These are phyloP conservation scores for Rhinocladiella similis DNA, from an alignment of 2,329 filamentous ascomycete genomes.

Conservation along the genomic window DNA sequence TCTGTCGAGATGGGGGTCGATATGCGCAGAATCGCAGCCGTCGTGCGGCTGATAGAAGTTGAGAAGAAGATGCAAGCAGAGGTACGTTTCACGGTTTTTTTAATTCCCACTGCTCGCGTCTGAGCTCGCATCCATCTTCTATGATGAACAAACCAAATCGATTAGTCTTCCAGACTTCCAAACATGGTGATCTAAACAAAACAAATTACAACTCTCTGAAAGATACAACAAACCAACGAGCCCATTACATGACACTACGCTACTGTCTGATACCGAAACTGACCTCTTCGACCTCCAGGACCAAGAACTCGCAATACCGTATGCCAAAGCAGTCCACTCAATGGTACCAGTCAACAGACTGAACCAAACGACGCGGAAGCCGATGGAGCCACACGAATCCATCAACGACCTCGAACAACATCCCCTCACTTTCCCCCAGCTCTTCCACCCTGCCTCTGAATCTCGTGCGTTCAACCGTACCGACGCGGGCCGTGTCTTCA, in stretches of 20 bases:
- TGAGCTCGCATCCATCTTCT: constrained; percentile 4
- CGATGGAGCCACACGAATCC: constrained; percentile 53
- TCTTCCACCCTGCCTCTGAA: constrained; percentile 65
- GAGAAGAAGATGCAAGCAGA: constrained; percentile 75
- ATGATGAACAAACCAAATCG: constrained; percentile 77
- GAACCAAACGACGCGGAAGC: constrained; percentile 37
- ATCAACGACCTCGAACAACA: constrained; percentile 66
- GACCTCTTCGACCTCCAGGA: constrained; percentile 52
- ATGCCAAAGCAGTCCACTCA: constrained; percentile 70
- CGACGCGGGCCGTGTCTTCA: constrained; percentile 65
- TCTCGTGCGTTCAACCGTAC: constrained; percentile 64
- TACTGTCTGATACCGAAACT: neutral
- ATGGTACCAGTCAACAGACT: constrained; percentile 76
- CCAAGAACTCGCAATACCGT: constrained; percentile 73
- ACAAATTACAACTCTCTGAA: constrained; percentile 74
- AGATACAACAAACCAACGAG: neutral
- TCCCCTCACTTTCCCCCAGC: constrained; percentile 53
- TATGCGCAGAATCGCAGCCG: constrained; percentile 79
- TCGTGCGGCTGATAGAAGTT: constrained; percentile 80
- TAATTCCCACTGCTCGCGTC: neutral
- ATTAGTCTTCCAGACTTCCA: constrained; percentile 99
- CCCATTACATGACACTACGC: constrained; percentile 5
- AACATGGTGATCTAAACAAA: constrained; percentile 72
- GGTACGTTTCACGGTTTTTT: constrained; percentile 59
- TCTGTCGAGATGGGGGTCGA: constrained; percentile 77